A percentile compares a stretch with the other conserved stretches of the same genome.
Conservation (phyloP, 805 yeast species). For the Nakazawaea ishiwadae region DNA sequence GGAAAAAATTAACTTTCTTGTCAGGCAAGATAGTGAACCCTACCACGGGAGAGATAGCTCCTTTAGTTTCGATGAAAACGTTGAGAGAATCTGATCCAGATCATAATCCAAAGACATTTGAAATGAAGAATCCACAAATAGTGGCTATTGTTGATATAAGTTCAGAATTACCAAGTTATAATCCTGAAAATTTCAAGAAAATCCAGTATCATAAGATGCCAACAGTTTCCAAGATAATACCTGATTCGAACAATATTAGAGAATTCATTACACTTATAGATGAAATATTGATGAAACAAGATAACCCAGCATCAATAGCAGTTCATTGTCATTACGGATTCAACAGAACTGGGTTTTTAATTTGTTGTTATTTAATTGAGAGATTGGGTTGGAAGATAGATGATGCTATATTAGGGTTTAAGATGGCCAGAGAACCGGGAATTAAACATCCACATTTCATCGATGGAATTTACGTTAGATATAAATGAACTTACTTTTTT, state of each 20-base stretch:
- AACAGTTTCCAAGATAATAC: conserved; percentile 74
- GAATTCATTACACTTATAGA: conserved; percentile 52
- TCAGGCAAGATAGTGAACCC: conserved; percentile 36
- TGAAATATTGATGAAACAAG: conserved; percentile 29
- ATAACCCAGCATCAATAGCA: conserved; percentile 13
- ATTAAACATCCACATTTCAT: conserved; percentile 74
- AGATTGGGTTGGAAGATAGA: conserved; percentile 51
- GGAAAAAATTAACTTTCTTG: conserved; percentile 53
- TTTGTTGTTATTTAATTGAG: conserved; percentile 66
- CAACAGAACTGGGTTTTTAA: conserved; percentile 71
- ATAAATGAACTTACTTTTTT: conserved; percentile 30
- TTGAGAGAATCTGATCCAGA: conserved; percentile 55
- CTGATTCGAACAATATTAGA: conserved; percentile 55
- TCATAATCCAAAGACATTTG: conserved; percentile 58
- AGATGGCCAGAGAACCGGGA: conserved; percentile 59
- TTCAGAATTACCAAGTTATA: conserved; percentile 66
- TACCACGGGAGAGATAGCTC: conserved; percentile 30
- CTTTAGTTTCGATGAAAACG: conserved; percentile 70
- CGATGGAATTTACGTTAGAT: conserved; percentile 65
- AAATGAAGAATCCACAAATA: conserved; percentile 44
- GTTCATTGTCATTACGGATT: conserved; percentile 84
- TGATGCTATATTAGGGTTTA: conserved; percentile 61
- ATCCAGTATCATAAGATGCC: conserved; percentile 67
- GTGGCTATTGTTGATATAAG: conserved; percentile 66
- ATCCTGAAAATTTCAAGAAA: conserved; percentile 47